phyloP scores from a whole-genome alignment of 352 stramenopile species.

The Phytopythium aichiense region DNA sequence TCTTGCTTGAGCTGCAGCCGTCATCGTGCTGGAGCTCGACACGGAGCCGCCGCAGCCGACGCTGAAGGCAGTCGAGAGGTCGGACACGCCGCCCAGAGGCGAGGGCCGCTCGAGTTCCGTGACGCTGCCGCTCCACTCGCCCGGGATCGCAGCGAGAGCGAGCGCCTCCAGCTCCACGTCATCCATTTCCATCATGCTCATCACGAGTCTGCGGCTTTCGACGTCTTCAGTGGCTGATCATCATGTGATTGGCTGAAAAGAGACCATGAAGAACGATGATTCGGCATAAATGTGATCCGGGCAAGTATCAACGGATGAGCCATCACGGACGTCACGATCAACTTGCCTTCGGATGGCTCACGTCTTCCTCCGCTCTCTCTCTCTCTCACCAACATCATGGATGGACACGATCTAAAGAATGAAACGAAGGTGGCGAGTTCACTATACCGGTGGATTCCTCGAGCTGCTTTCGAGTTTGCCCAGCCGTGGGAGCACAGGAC shows the following conservation, averaged over 20 bases:
- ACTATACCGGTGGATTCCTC: too few species aligned
- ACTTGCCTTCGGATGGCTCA: too few species aligned
- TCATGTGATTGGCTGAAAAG: neutral
- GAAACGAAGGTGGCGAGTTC: too few species aligned
- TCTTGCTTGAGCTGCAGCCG: neutral
- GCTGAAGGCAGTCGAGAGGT: neutral
- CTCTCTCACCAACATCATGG: too few species aligned
- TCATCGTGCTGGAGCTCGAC: neutral
- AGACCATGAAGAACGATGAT: neutral
- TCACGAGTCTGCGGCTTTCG: neutral
- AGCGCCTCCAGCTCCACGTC: neutral
- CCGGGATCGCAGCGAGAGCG: neutral
- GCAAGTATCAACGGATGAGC: too few species aligned
- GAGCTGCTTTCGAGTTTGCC: too few species aligned
- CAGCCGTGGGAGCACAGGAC: too few species aligned
- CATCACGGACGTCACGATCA: too few species aligned
- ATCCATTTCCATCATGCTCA: neutral
- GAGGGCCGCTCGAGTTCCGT: neutral
- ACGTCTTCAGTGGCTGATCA: neutral
- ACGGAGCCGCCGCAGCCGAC: neutral
- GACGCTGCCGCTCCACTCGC: neutral
- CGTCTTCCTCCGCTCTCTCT: too few species aligned
- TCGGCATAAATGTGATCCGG: neutral
- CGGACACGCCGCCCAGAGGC: neutral
- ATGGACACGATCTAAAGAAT: too few species aligned